Evolutionary conservation across 768 basidiomycete species (phyloP).

Genomic region (Boletus insuetus): DNA sequence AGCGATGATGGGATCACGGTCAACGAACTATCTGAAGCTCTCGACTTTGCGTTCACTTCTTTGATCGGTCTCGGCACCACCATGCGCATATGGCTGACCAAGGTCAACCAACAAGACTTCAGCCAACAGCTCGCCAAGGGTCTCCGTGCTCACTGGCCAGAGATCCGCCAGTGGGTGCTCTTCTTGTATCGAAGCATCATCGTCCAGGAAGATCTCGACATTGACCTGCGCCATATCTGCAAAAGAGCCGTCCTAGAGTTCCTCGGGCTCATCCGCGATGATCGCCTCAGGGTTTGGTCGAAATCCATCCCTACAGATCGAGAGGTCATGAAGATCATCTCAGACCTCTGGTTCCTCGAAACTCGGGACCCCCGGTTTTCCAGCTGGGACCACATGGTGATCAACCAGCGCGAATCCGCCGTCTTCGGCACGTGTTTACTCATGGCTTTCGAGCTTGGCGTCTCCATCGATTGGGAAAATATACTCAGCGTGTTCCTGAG

Average conservation of each 20-base stretch:
- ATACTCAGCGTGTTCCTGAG: conserved; percentile 20
- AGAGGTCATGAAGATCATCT: conserved; percentile 28
- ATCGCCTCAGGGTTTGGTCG: conserved; percentile 25
- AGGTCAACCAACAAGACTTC: conserved; percentile 11
- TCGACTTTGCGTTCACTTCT: conserved; percentile 14
- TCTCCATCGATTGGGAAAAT: conserved; percentile 20
- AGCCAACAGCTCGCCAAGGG: conserved; percentile 10
- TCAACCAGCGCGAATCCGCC: conserved; percentile 27
- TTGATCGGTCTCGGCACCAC: conserved; percentile 20
- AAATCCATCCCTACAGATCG: conserved; percentile 19
- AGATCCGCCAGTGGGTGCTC: conserved; percentile 28
- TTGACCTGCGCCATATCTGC: conserved; percentile 16
- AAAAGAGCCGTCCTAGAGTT: conserved; percentile 27
- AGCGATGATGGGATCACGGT: neutral
- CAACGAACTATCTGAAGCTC: neutral
- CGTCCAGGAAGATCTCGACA: neutral
- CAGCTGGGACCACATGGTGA: conserved; percentile 11
- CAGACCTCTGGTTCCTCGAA: conserved; percentile 28
- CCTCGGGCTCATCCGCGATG: conserved; percentile 25
- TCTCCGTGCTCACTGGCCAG: conserved; percentile 19
- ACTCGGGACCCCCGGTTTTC: conserved; percentile 20
- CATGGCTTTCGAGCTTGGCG: conserved; percentile 20
- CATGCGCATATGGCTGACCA: conserved; percentile 19
- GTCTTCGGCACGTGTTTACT: conserved; percentile 28
- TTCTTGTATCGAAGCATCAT: conserved; percentile 20